Evolutionary conservation across 305 asterid species (phyloP).

Genomic region (Nicotiana rustica): DNA sequence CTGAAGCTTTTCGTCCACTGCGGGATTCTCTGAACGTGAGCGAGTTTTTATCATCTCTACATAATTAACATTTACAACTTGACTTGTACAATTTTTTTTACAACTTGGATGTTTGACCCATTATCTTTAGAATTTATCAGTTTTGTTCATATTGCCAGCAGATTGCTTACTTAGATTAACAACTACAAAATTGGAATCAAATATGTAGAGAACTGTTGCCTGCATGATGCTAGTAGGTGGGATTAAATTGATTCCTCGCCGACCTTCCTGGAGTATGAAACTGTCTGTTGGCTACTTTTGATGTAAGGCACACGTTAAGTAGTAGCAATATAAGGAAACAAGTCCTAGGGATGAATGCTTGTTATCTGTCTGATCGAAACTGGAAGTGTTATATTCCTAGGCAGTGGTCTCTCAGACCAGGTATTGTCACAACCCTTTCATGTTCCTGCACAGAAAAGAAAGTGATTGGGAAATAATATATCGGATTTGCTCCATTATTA

Average conservation of each 20-base stretch:
- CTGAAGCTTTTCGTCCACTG: conserved; percentile 89
- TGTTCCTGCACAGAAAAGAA: conserved; percentile 6
- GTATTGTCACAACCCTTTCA: neutral
- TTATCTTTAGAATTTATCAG: conserved; percentile 10
- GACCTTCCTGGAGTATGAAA: conserved; percentile 23
- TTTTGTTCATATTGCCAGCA: conserved; percentile 27
- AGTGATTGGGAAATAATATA: conserved; percentile 17
- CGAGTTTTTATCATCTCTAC: conserved; percentile 32
- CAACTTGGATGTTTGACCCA: neutral
- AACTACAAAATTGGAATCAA: conserved; percentile 29
- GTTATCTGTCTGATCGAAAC: conserved; percentile 15
- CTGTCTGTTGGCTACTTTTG: conserved; percentile 14
- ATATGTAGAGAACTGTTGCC: conserved; percentile 20
- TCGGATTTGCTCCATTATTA: conserved; percentile 13
- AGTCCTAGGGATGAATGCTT: conserved; percentile 7
- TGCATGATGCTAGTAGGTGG: conserved; percentile 31
- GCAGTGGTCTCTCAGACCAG: neutral
- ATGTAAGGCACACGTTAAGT: neutral
- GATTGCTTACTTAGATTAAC: conserved; percentile 3
- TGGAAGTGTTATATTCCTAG: conserved; percentile 8
- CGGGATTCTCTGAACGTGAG: conserved; percentile 93
- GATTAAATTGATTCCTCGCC: conserved; percentile 14
- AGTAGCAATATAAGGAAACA: conserved; percentile 13
- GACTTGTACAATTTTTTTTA: neutral
- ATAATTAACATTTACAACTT: neutral